Conservation (phyloP, 169 alveolate species). For the Plasmodium knowlesi region DNA sequence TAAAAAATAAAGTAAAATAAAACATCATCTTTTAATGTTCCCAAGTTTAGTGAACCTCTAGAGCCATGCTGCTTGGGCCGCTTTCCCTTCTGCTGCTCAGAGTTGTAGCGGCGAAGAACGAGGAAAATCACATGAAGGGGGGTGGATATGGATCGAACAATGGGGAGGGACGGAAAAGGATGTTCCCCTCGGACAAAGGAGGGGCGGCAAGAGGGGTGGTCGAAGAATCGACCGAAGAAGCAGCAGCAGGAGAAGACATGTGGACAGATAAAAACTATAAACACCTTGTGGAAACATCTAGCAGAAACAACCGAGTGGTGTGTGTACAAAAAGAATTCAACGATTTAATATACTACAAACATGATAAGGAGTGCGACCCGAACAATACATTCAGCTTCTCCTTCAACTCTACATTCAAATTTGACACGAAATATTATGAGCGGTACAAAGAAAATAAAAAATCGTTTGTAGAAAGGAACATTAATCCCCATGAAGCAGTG, state of each 20-base stretch:
- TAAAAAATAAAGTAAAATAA: too few species aligned
- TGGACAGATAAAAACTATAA: slow-evolving; percentile 17
- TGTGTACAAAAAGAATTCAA: slow-evolving; percentile 68
- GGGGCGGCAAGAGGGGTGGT: background rate
- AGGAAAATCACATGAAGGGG: background rate
- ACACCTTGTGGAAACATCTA: slow-evolving; percentile 38
- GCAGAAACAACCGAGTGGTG: slow-evolving; percentile 40
- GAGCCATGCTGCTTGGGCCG: background rate
- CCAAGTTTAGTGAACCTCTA: background rate
- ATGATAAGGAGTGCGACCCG: slow-evolving; percentile 68
- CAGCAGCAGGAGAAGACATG: background rate
- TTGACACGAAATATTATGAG: slow-evolving; percentile 25
- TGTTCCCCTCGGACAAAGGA: background rate
- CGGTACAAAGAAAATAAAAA: slow-evolving; percentile 35
- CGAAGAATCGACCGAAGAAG: background rate
- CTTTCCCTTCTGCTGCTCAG: background rate
- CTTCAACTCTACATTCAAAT: slow-evolving; percentile 72
- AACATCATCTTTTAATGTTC: background rate
- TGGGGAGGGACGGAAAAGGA: background rate
- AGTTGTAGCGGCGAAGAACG: background rate
- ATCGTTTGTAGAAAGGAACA: slow-evolving; percentile 44
- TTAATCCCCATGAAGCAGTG: slow-evolving; percentile 45
- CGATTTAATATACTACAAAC: slow-evolving; percentile 45
- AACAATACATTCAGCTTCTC: slow-evolving; percentile 72
- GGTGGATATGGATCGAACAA: background rate